A percentile compares a stretch with the other conserved stretches of the same genome.
Evolutionary conservation across 345 rosid species (phyloP).

Genomic region (Geranium brycei): DNA sequence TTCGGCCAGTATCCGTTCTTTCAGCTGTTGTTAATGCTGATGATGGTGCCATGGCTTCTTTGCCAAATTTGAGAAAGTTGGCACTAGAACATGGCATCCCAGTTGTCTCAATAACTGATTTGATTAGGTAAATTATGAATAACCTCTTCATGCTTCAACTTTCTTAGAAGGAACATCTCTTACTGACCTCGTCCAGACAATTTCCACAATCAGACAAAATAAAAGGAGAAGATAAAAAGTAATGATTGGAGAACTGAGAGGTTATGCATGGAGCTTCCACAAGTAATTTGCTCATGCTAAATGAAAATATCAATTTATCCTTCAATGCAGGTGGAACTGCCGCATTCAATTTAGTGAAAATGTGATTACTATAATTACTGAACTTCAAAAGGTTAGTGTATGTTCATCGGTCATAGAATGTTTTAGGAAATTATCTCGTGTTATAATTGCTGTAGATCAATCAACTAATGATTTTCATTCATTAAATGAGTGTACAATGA

Average conservation of each 20-base stretch:
- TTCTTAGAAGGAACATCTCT: not conserved
- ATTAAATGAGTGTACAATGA: no score
- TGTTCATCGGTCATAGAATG: not conserved
- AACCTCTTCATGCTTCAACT: not conserved
- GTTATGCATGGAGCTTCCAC: no score
- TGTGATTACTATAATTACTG: not conserved
- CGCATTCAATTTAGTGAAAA: no score
- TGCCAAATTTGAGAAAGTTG: slow-evolving; percentile 33
- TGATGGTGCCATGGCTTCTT: slow-evolving; percentile 57
- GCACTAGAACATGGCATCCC: slow-evolving; percentile 46
- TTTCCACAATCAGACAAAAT: not conserved
- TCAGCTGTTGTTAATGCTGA: slow-evolving; percentile 55
- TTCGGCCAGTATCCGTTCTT: slow-evolving; percentile 57
- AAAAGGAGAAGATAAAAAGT: no score
- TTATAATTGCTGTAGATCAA: no score
- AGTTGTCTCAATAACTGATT: slow-evolving; percentile 61
- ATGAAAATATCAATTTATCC: no score
- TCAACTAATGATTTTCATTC: no score
- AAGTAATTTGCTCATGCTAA: no score
- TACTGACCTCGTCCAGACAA: not conserved
- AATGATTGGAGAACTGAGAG: not conserved
- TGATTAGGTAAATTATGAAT: slow-evolving; percentile 40
- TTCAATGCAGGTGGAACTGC: no score
- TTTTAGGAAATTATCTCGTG: not conserved
- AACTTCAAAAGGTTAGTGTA: not conserved